These are phyloP conservation scores for Mycena filopes DNA, from an alignment of 768 basidiomycete species.

Conservation along the genomic window DNA sequence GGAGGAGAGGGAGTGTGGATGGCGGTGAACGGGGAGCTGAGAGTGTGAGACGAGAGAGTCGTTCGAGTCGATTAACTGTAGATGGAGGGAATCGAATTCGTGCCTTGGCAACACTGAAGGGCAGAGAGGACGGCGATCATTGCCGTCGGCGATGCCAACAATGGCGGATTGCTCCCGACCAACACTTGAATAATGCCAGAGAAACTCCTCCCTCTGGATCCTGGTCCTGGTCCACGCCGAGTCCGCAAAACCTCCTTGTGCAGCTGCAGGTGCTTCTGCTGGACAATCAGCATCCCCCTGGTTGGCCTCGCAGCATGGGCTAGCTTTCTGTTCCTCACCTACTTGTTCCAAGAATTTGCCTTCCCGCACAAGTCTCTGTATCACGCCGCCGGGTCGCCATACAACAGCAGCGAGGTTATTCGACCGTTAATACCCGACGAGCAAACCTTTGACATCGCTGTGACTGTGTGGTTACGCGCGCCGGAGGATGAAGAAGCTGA, in stretches of 20 bases:
- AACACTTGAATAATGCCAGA: conserved; percentile 25
- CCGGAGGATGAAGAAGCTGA: conserved; percentile 31
- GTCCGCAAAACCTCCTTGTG: background rate
- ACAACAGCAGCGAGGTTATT: conserved; percentile 26
- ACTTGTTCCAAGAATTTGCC: background rate
- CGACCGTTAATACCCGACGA: conserved; percentile 37
- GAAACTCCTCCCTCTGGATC: conserved; percentile 1
- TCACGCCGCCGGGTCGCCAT: background rate
- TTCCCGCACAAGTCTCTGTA: conserved; percentile 21
- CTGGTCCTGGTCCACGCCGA: conserved; percentile 6
- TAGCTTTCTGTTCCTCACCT: background rate
- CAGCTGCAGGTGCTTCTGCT: conserved; percentile 13
- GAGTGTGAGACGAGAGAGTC: too few relatives aligned
- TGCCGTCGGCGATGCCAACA: too few relatives aligned
- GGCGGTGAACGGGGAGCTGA: too few relatives aligned
- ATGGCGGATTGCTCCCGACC: too few relatives aligned
- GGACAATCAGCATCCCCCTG: conserved; percentile 11
- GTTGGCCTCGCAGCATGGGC: conserved; percentile 2
- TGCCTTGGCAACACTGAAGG: too few relatives aligned
- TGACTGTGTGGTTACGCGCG: conserved; percentile 40
- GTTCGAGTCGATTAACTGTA: too few relatives aligned
- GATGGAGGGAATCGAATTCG: too few relatives aligned
- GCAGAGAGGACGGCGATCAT: too few relatives aligned
- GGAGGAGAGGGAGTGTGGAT: too few relatives aligned
- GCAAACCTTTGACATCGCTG: conserved; percentile 41